These are phyloP conservation scores for Exophiala mesophila DNA, from an alignment of 2,329 filamentous ascomycete species.

Conservation along the genomic window DNA sequence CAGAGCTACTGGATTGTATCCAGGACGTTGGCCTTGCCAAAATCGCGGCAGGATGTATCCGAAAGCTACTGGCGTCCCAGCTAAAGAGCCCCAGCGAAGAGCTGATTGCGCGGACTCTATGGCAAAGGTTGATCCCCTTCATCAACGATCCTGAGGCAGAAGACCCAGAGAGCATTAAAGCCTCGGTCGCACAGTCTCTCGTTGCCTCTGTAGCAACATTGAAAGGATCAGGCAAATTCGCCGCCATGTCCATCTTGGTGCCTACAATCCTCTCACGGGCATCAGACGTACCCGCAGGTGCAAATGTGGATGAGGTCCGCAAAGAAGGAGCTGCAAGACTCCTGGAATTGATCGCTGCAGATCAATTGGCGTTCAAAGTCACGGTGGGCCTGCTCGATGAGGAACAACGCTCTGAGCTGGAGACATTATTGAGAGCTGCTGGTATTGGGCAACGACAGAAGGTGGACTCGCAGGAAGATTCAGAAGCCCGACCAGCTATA, in stretches of 20 bases:
- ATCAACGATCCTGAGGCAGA: constrained; percentile 62
- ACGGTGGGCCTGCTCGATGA: constrained; percentile 67
- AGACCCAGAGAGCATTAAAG: constrained; percentile 71
- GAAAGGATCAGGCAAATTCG: constrained; percentile 27
- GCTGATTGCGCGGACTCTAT: constrained; percentile 66
- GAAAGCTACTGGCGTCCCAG: constrained; percentile 68
- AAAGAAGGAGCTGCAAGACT: constrained; percentile 70
- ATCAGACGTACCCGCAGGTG: constrained; percentile 53
- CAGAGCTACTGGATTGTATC: constrained; percentile 80
- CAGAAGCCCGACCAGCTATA: constrained; percentile 65
- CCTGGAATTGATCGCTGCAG: constrained; percentile 72
- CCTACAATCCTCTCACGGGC: constrained; percentile 72
- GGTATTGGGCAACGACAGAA: constrained; percentile 42
- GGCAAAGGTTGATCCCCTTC: constrained; percentile 73
- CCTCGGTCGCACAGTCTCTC: constrained; percentile 67
- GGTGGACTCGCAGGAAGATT: constrained; percentile 46
- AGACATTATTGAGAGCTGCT: constrained; percentile 69
- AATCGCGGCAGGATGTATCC: constrained; percentile 83
- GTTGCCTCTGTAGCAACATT: constrained; percentile 58
- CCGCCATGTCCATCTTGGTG: constrained; percentile 68
- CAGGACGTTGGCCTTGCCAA: constrained; percentile 58
- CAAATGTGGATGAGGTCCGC: constrained; percentile 44
- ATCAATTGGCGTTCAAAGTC: constrained; percentile 67
- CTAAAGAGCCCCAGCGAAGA: constrained; percentile 62
- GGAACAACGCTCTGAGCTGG: constrained; percentile 70